Evolutionary conservation across 192 early-diverging fungal genomes (phyloP).

Genomic region (Linnemannia zychae): DNA sequence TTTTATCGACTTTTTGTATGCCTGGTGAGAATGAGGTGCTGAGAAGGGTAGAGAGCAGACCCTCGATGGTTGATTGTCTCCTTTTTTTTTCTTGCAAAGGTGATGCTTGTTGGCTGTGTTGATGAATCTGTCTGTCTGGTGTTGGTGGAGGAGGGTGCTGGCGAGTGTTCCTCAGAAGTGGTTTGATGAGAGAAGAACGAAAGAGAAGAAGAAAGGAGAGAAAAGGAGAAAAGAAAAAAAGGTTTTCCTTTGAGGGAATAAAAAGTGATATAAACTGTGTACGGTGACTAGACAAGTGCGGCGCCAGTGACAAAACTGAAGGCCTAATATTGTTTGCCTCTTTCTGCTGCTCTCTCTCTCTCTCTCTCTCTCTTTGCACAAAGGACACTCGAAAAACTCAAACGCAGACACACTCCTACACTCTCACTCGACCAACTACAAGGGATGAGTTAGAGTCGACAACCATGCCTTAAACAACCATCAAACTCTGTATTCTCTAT

Average conservation of each 20-base stretch:
- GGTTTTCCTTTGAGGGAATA: not conserved
- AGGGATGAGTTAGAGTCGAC: constrained; percentile 4
- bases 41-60: not conserved
- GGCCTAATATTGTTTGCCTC: not conserved
- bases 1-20: not conserved
- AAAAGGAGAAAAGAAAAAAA: not conserved
- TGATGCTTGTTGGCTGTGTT: not conserved
- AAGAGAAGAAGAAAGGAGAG: not conserved
- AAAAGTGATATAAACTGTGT: not conserved
- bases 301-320: not conserved
- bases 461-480: too few relatives aligned
- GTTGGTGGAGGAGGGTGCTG: not conserved
- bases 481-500: not conserved
- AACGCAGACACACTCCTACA: too few relatives aligned
- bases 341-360: constrained; percentile 13
- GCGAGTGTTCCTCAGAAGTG: not conserved
- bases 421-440: too few relatives aligned
- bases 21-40: not conserved
- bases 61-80: constrained; percentile 10
- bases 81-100: not conserved
- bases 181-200: not conserved
- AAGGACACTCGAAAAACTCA: too few relatives aligned
- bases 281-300: not conserved
- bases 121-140: not conserved
- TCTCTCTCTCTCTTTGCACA: not conserved